Percentiles rank a stretch among this genome's conserved stretches.
phyloP scores from a whole-genome alignment of 176 grass and related monocot genomes.

The Lolium multiflorum region DNA sequence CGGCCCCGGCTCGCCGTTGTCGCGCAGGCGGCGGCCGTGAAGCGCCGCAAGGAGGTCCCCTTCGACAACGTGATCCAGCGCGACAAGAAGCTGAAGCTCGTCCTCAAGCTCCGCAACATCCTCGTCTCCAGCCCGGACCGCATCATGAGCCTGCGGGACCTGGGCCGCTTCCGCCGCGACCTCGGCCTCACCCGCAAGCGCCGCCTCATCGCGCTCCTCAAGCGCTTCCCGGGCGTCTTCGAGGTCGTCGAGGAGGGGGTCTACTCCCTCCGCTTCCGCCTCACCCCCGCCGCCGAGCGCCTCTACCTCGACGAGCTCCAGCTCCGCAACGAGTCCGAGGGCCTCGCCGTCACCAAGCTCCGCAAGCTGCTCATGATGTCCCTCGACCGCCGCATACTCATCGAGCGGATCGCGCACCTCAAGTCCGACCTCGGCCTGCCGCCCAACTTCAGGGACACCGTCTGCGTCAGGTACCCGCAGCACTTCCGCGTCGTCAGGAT shows the following conservation, averaged over 20 bases:
- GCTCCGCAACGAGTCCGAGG: constrained; percentile 82
- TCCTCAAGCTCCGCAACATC: constrained; percentile 91
- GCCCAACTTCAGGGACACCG: constrained; percentile 71
- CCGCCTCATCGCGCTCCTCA: constrained; percentile 90
- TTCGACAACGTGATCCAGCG: constrained; percentile 94
- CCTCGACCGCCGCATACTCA: constrained; percentile 64
- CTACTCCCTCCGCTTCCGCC: constrained; percentile 79
- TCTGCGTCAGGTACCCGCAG: constrained; percentile 85
- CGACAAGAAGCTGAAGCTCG: constrained; percentile 97
- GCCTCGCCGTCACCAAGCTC: constrained; percentile 71
- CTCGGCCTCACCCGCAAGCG: constrained; percentile 93
- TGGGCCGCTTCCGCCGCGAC: constrained; percentile 87
- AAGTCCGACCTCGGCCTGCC: constrained; percentile 85
- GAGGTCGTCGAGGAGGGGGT: constrained; percentile 91
- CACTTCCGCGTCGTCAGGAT: constrained; percentile 79
- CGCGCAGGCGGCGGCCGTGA: constrained; percentile 73
- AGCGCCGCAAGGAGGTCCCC: constrained; percentile 83
- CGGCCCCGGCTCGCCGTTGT: constrained; percentile 45
- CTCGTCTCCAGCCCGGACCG: constrained; percentile 75
- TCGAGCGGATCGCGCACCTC: constrained; percentile 91
- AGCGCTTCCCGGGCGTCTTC: constrained; percentile 82
- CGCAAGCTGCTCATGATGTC: constrained; percentile 98
- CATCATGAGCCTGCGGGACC: constrained; percentile 87
- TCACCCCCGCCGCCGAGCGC: constrained; percentile 78
- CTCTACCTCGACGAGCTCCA: constrained; percentile 91